phyloP scores from a whole-genome alignment of 2,329 filamentous ascomycete species.

The Exserohilum rostratum region DNA sequence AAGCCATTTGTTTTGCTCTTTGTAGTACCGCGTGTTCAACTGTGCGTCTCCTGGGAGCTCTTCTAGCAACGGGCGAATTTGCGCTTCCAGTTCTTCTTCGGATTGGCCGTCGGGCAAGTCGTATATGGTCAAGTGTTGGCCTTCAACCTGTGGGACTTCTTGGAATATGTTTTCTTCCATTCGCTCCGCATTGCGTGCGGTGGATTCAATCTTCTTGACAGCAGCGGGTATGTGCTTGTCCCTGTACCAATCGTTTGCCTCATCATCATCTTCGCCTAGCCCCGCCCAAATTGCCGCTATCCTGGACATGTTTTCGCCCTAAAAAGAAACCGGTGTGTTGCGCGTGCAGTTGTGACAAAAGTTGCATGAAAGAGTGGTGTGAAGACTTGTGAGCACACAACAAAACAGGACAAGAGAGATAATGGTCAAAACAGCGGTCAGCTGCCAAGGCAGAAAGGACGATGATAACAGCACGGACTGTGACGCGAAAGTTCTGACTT shows the following conservation, averaged over 20 bases:
- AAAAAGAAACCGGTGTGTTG: background rate
- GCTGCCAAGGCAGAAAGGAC: background rate
- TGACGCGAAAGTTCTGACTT: conserved; percentile 5
- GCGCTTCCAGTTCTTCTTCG: conserved; percentile 13
- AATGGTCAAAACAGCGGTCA: conserved; percentile 4
- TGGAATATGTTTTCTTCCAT: conserved; percentile 19
- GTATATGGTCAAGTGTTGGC: conserved; percentile 18
- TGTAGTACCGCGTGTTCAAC: conserved; percentile 15
- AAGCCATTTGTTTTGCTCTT: conserved; percentile 11
- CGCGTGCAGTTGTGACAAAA: background rate
- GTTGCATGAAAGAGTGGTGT: background rate
- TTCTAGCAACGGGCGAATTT: conserved; percentile 6
- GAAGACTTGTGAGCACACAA: background rate
- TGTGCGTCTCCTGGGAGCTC: conserved; percentile 11
- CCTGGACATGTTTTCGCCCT: conserved; percentile 14
- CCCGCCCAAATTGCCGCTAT: conserved; percentile 21
- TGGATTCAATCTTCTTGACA: conserved; percentile 11
- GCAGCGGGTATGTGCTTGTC: conserved; percentile 13
- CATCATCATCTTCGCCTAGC: conserved; percentile 10
- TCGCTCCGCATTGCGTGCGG: conserved; percentile 13
- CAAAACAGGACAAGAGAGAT: conserved; percentile 1
- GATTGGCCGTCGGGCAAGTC: conserved; percentile 12
- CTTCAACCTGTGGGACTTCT: conserved; percentile 16
- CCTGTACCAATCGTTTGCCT: conserved; percentile 16
- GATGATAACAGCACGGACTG: conserved; percentile 4